phyloP scores from a whole-genome alignment of 2,329 filamentous ascomycete genomes.

The Aureobasidium sp. region DNA sequence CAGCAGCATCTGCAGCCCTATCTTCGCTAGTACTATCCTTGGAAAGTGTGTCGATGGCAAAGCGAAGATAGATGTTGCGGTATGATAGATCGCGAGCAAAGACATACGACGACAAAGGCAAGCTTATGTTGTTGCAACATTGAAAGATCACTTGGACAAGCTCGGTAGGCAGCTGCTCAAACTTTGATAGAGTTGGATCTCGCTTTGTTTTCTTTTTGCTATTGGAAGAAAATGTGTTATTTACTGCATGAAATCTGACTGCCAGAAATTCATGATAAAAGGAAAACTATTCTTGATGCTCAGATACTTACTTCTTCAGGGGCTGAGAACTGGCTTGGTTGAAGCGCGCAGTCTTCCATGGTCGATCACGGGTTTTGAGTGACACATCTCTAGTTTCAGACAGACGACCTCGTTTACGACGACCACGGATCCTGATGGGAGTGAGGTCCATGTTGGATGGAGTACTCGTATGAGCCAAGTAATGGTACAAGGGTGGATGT shows the following conservation, averaged over 20 bases:
- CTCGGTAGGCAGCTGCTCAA: constrained; percentile 31
- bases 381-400: not conserved
- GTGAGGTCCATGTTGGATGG: constrained; percentile 22
- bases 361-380: not conserved
- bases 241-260: constrained; percentile 14
- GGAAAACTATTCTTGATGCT: not conserved
- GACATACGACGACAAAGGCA: constrained; percentile 25
- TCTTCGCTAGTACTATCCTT: not conserved
- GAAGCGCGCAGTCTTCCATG: constrained; percentile 13
- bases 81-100: constrained; percentile 26
- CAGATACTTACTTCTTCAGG: constrained; percentile 15
- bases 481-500: not conserved
- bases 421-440: constrained; percentile 29
- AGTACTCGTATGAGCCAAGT: not conserved
- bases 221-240: constrained; percentile 9
- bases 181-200: constrained; percentile 18
- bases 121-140: constrained; percentile 25
- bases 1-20: constrained; percentile 9
- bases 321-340: constrained; percentile 11
- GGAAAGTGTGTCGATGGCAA: constrained; percentile 23
- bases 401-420: constrained; percentile 7
- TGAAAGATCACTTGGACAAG: constrained; percentile 30
- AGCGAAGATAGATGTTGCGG: constrained; percentile 23
- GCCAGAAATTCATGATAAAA: constrained; percentile 1
- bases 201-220: constrained; percentile 11